Percentiles rank a stretch among this genome's conserved stretches.
phyloP scores from a whole-genome alignment of 768 basidiomycete genomes.

The Suillus brevipes region DNA sequence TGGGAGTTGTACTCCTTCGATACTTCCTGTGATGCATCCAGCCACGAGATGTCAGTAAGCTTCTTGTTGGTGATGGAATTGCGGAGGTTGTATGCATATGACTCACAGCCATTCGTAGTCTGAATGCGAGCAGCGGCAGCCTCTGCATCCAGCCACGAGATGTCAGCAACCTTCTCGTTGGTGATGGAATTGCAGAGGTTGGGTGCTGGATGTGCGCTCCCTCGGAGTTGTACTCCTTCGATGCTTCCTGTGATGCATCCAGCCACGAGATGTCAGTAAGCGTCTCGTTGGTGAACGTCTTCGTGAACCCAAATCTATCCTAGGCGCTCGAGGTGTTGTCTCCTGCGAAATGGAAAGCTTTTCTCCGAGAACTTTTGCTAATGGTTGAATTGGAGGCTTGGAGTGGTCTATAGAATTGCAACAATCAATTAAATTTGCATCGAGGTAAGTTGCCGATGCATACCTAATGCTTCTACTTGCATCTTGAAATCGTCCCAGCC shows the following conservation, averaged over 20 bases:
- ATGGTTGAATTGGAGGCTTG: neutral
- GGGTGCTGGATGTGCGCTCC: too few species aligned
- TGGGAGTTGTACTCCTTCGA: slow-evolving; percentile 59
- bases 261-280: slow-evolving; percentile 65
- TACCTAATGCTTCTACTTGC: neutral
- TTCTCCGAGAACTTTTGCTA: too few species aligned
- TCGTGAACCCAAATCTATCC: neutral
- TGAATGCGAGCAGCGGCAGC: too few species aligned
- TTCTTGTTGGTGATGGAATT: too few species aligned
- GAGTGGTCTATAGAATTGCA: neutral
- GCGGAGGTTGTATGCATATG: too few species aligned
- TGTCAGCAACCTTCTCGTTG: too few species aligned
- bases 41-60: slow-evolving; percentile 59
- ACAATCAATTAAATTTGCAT: neutral
- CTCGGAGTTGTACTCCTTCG: slow-evolving; percentile 55
- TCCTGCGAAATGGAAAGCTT: neutral
- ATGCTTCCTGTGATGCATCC: slow-evolving; percentile 83
- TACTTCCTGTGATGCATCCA: slow-evolving; percentile 84
- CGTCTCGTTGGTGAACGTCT: slow-evolving; percentile 68
- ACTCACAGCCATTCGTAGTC: too few species aligned
- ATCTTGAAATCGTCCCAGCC: neutral
- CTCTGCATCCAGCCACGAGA: too few species aligned
- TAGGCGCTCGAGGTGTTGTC: neutral
- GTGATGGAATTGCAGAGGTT: too few species aligned
- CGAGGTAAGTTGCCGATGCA: neutral